Percentiles rank a stretch among this genome's conserved stretches.
phyloP scores from a whole-genome alignment of 208 protist species.

The Trypanosoma brucei region DNA sequence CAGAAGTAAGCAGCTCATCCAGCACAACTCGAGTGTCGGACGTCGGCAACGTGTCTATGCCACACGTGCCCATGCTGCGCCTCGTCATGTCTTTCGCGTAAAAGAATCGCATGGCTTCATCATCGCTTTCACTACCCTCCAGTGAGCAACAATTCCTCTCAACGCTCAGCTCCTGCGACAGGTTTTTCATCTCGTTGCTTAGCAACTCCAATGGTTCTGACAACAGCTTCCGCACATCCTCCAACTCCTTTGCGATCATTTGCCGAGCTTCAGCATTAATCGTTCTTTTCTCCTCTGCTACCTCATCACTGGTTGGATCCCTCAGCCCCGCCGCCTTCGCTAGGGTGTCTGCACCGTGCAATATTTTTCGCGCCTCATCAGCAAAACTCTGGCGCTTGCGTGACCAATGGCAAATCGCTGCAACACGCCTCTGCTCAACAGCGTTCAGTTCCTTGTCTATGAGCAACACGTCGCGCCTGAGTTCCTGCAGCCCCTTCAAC shows the following conservation, averaged over 20 bases:
- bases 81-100: too few species aligned
- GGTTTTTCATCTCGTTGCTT: not conserved
- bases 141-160: too few species aligned
- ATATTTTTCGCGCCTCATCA: constrained; percentile 13
- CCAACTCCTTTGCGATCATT: constrained; percentile 32
- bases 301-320: not conserved
- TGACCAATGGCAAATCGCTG: constrained; percentile 54
- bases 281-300: not conserved
- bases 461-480: constrained; percentile 28
- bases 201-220: constrained; percentile 12
- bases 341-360: constrained; percentile 28
- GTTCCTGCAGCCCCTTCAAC: constrained; percentile 26
- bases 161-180: too few species aligned
- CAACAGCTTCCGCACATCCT: constrained; percentile 12
- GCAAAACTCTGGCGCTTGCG: constrained; percentile 31
- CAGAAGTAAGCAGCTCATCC: too few species aligned
- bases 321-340: constrained; percentile 2
- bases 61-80: too few species aligned
- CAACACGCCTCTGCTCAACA: constrained; percentile 30
- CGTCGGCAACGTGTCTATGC: too few species aligned
- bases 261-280: constrained; percentile 9
- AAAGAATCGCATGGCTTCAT: too few species aligned
- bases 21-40: too few species aligned
- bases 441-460: constrained; percentile 36
- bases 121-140: too few species aligned